phyloP scores from a whole-genome alignment of 306 rosid species.

The Clitoria ternatea region DNA sequence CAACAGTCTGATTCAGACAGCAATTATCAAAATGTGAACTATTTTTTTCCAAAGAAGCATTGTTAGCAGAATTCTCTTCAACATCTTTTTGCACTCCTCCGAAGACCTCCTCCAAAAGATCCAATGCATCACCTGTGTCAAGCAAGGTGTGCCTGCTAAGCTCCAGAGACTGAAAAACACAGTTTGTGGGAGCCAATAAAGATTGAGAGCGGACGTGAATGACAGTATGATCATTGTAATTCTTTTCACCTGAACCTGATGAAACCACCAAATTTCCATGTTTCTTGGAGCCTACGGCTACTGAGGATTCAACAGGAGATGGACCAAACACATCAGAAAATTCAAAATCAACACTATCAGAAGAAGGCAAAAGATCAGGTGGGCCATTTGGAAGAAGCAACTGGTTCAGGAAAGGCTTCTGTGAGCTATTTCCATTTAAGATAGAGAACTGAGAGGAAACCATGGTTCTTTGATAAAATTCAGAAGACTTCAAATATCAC shows the following conservation, averaged over 20 bases:
- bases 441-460: constrained; percentile 55
- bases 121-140: constrained; percentile 47
- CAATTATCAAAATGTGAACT: constrained; percentile 7
- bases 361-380: constrained; percentile 30
- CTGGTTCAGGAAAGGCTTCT: constrained; percentile 41
- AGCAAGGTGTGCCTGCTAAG: constrained; percentile 49
- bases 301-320: constrained; percentile 34
- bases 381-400: constrained; percentile 39
- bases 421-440: constrained; percentile 30
- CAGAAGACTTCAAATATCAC: constrained; percentile 5
- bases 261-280: constrained; percentile 12
- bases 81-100: constrained; percentile 21
- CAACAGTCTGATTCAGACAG: constrained; percentile 34
- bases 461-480: constrained; percentile 38
- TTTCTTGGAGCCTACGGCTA: constrained; percentile 33
- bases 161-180: constrained; percentile 40
- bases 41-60: constrained; percentile 1
- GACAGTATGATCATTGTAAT: constrained; percentile 43
- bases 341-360: constrained; percentile 47
- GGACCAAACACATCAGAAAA: constrained; percentile 78
- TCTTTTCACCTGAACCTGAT: constrained; percentile 35
- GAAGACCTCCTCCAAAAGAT: constrained; percentile 31
- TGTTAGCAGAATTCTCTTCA: constrained; percentile 27
- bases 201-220: constrained; percentile 54
- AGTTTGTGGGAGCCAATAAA: constrained; percentile 45